Evolutionary conservation across 2,329 filamentous ascomycete genomes (phyloP).

Genomic region (Paecilomyces sp.): DNA sequence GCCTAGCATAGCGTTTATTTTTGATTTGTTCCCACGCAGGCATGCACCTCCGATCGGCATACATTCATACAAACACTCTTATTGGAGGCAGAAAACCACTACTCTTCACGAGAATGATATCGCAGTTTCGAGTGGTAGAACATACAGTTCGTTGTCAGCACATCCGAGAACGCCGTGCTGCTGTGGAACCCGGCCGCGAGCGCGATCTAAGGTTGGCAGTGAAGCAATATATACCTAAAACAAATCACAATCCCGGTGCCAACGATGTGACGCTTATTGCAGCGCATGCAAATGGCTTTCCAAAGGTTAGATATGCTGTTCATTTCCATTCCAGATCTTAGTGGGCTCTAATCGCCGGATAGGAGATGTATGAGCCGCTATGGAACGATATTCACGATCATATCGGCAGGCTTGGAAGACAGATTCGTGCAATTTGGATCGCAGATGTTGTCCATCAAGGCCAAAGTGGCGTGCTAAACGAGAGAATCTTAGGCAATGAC

Average conservation of each 20-base stretch:
- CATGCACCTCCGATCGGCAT: background rate
- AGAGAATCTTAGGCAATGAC: slow-evolving; percentile 67
- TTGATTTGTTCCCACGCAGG: background rate
- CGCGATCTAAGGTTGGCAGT: slow-evolving; percentile 57
- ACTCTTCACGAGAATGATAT: background rate
- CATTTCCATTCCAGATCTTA: no score
- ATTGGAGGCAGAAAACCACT: background rate
- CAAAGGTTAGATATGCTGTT: slow-evolving; percentile 57
- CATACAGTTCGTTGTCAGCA: slow-evolving; percentile 36
- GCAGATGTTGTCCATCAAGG: slow-evolving; percentile 74
- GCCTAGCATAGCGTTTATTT: background rate
- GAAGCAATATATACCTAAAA: slow-evolving; percentile 72
- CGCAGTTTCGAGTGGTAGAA: background rate
- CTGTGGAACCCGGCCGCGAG: slow-evolving; percentile 53
- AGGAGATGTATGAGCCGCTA: slow-evolving; percentile 80
- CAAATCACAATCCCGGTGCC: slow-evolving; percentile 54
- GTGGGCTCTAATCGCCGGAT: slow-evolving; percentile 7
- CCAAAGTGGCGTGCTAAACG: slow-evolving; percentile 64
- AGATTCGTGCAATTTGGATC: slow-evolving; percentile 72
- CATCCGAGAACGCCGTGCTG: slow-evolving; percentile 46
- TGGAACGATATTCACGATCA: slow-evolving; percentile 66
- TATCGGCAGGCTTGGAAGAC: slow-evolving; percentile 48
- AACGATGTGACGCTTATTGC: slow-evolving; percentile 74
- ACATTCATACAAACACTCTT: background rate
- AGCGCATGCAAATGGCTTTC: slow-evolving; percentile 77